Evolutionary conservation across 306 rosid genomes (phyloP), one percentile per base, ranked within the genome.

Genomic region (Castanea crenata): DNA sequence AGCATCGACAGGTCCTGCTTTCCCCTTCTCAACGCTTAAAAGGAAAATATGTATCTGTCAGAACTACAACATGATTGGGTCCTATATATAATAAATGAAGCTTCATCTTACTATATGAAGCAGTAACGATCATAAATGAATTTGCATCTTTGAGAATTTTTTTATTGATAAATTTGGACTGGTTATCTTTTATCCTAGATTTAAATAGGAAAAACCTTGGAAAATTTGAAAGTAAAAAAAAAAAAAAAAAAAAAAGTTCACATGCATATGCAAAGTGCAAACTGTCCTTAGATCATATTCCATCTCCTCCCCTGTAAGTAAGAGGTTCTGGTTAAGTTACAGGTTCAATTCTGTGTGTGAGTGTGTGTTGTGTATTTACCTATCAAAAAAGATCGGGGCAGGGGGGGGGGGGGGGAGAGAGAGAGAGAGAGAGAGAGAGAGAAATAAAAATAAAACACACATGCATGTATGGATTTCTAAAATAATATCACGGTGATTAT

Each of bases 11-110:
- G 92, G 92, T 65, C 86, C 92, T 84, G 90, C 84, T 84, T 85
- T 70, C 84, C 89, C 98, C 68, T 96, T 91, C 84, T 85, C 96
- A 75, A 93, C 76, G 55, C 99, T 95, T 85, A 19, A 88, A 82
- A 86, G 75, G 75, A 44, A 76, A 78, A 58, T 55, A 75, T 34
- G 64, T 46, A 74, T 84, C 74, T 79, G 78, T 80, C 69, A 82
- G 73, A 81, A 79, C 72, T 76, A 69, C 76, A 80, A 58, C 75
- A 74, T 19, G 29, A 51, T 57, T 38, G 78, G 62, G 71, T 79
- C 23, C 76, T 59, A 51, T 13, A 25, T 41, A 62, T 77, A 20
- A 74, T 38, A 49, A 20, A 70, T 58, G 49, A 71, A 65, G 68
- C 63, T 80, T 73, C 82, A 80, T 46, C 79, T 57, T 52, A n/a